Evolutionary conservation across 805 yeast genomes (phyloP), one percentile per base, ranked within the genome.

Genomic region (Yarrowia hollandica): DNA sequence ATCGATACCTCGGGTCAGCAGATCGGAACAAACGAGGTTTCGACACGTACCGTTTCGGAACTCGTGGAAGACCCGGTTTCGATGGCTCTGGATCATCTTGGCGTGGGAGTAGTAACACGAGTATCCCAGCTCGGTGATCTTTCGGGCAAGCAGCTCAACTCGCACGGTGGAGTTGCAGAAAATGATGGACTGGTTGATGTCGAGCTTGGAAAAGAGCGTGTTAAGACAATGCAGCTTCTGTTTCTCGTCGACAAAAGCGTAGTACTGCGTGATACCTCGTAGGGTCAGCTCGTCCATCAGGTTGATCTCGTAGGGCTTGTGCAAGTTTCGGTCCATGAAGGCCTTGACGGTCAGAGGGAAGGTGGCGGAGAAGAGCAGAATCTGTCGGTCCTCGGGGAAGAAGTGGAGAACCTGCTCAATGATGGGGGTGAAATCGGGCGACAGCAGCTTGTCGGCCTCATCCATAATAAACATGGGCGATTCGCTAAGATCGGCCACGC

Each of bases 31-130:
- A 37, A 94, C 99, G 69, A 94, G 80, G 70, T 94, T 94, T 77
- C 99, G 86, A 70, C 94, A 97, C 72, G 89, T 90, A 52, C 99
- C 99, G 72, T 90, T 96, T 79, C 99, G 88, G 74, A 94, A 94
- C 74, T 94, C 98, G 72, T 94, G 99, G 83, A 94, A 94, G 6
- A 94, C 99, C 71, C 90, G 89, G 77, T 94, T 94, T 81, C 99
- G 88, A 57, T 95, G 96, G 63, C 85, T 86, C 77, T 94, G 98
- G 35, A 96, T 92, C 99, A 94, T 94, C 73, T 84, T 87, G 10
- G 99, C 97, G 72, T 94, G 99, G 19, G 96, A 89, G 72, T 90
- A 94, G 74, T 86, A 94, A 78, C 98, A 94, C 2, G 98, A 92
- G 72, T 86, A 94, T 58, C 97, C 97, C 63, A 94, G 79, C 70